phyloP scores from a whole-genome alignment of 2,329 filamentous ascomycete genomes.

The Trichophyton rubrum region DNA sequence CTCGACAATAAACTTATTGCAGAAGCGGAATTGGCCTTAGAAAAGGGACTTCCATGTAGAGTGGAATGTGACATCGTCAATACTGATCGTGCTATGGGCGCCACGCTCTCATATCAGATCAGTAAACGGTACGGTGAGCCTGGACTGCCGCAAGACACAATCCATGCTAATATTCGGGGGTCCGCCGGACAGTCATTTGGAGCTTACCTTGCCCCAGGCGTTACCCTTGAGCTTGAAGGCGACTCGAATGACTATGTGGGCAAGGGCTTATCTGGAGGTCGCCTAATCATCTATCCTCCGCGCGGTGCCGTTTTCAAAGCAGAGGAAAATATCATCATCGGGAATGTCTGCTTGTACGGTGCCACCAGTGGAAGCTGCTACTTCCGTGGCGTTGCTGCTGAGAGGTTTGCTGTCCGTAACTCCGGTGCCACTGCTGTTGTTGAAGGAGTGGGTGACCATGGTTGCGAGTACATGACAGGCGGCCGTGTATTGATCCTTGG shows the following conservation, averaged over 20 bases:
- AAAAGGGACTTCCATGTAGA: conserved; percentile 83
- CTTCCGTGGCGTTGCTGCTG: conserved; percentile 93
- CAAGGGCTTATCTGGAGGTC: conserved; percentile 86
- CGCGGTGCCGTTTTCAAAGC: conserved; percentile 85
- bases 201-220: conserved; percentile 82
- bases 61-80: conserved; percentile 96
- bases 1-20: conserved; percentile 96
- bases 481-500: conserved; percentile 80
- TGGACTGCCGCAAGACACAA: conserved; percentile 80
- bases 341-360: conserved; percentile 91
- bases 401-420: conserved; percentile 93
- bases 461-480: conserved; percentile 98
- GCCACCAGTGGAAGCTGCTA: conserved; percentile 83
- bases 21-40: conserved; percentile 84
- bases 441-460: conserved; percentile 90
- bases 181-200: conserved; percentile 95
- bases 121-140: conserved; percentile 83
- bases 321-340: conserved; percentile 87
- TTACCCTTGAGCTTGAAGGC: conserved; percentile 89
- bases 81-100: conserved; percentile 86
- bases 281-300: conserved; percentile 85
- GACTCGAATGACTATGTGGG: conserved; percentile 95
- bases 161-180: conserved; percentile 92
- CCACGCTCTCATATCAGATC: conserved; percentile 90
- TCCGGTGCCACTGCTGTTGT: conserved; percentile 93